Conservation (phyloP, 2,329 filamentous ascomycete species). For the Penicillium sp. region DNA sequence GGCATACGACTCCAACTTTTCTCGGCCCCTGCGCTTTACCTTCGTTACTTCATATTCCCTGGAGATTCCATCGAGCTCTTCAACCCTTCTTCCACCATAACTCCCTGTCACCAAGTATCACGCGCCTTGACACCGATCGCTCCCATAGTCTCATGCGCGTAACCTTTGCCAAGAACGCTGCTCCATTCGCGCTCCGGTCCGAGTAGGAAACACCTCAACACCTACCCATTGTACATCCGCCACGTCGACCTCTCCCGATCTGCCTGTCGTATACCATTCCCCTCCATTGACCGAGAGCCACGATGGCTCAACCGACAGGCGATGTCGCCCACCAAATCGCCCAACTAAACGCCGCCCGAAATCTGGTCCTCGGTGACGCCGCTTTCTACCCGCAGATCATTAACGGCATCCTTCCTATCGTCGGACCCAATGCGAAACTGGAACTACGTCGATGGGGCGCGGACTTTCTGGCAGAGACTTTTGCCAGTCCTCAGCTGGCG, state of each 20-base stretch:
- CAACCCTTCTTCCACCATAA: background rate
- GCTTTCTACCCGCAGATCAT: constrained; percentile 90
- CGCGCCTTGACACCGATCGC: background rate
- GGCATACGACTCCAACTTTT: constrained; percentile 11
- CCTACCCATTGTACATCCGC: constrained; percentile 6
- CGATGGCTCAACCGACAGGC: constrained; percentile 57
- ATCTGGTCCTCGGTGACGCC: constrained; percentile 82
- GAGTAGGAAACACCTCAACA: constrained; percentile 1
- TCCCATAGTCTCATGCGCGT: constrained; percentile 7
- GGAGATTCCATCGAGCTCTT: background rate
- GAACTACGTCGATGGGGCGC: constrained; percentile 94
- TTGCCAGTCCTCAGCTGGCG: constrained; percentile 83
- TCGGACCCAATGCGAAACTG: constrained; percentile 70
- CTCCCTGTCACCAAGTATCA: background rate
- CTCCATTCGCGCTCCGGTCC: constrained; percentile 10
- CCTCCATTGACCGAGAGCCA: constrained; percentile 21
- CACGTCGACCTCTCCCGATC: background rate
- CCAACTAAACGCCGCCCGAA: constrained; percentile 87
- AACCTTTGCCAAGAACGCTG: constrained; percentile 4
- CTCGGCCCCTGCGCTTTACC: constrained; percentile 15
- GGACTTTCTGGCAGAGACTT: constrained; percentile 93
- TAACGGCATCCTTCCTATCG: constrained; percentile 87
- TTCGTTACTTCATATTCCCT: constrained; percentile 6
- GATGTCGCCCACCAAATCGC: constrained; percentile 74
- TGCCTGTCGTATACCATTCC: constrained; percentile 7